A percentile compares a stretch with the other conserved stretches of the same genome.
phyloP scores from a whole-genome alignment of 1,284 basidiomycete genomes.

The Trichosporon asahii region DNA sequence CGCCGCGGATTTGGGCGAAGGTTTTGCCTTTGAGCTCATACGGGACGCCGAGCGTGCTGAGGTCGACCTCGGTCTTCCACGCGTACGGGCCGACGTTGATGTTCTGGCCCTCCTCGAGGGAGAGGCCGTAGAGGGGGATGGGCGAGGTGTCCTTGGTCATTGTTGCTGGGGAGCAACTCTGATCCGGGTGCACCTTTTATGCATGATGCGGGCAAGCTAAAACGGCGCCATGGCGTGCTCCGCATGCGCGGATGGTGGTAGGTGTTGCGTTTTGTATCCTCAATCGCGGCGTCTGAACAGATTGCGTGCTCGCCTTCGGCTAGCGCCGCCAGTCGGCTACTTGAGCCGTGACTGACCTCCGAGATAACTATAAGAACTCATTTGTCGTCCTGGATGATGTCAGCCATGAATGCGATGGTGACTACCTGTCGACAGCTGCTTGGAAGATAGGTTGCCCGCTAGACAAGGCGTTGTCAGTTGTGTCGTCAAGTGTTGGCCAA shows the following conservation, averaged over 20 bases:
- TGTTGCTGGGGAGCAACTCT: background rate
- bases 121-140: slow-evolving; percentile 16
- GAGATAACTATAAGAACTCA: background rate
- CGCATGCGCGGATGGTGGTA: background rate
- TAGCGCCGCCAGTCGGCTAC: background rate
- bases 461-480: too few species aligned
- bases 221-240: background rate
- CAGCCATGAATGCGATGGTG: too few species aligned
- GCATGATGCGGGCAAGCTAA: background rate
- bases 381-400: too few species aligned
- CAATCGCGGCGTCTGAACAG: background rate
- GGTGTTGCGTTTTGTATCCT: background rate
- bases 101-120: slow-evolving; percentile 17
- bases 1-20: slow-evolving; percentile 31
- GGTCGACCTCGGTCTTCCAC: slow-evolving; percentile 22
- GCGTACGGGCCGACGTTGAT: slow-evolving; percentile 22
- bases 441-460: too few species aligned
- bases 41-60: slow-evolving; percentile 31
- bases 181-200: background rate
- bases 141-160: slow-evolving; percentile 9
- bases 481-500: too few species aligned
- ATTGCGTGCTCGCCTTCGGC: background rate
- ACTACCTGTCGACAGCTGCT: too few species aligned
- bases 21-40: slow-evolving; percentile 22
- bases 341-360: background rate